A percentile compares a stretch with the other conserved stretches of the same genome.
Conservation (phyloP, 169 alveolate species). For the Plasmodium adleri region DNA sequence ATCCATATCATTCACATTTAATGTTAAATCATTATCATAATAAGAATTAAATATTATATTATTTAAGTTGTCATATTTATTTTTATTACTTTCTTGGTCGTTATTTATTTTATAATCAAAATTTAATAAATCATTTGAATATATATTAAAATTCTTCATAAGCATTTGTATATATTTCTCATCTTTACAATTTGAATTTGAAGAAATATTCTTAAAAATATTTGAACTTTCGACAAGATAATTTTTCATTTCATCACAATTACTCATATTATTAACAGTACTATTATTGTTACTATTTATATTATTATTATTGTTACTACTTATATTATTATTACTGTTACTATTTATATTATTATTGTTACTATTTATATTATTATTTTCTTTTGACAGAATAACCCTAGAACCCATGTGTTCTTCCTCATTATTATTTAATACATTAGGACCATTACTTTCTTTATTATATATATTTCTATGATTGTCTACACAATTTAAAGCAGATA, state of each 20-base stretch:
- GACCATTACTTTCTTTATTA: neutral
- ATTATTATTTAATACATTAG: neutral
- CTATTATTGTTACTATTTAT: neutral
- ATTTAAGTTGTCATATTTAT: neutral
- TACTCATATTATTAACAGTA: neutral
- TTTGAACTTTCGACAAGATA: neutral
- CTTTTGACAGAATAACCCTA: neutral
- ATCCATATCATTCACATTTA: too few relatives aligned
- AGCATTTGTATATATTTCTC: neutral
- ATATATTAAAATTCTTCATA: neutral
- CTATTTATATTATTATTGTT: neutral
- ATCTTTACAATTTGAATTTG: neutral
- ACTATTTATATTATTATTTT: neutral
- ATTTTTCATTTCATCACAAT: neutral
- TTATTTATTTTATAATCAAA: neutral
- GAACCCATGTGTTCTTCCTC: neutral
- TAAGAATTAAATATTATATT: constrained; percentile 1
- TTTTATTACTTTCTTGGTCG: neutral
- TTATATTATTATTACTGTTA: neutral
- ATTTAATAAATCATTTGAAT: constrained; percentile 4
- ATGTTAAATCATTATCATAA: constrained; percentile 2
- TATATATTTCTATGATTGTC: constrained; percentile 2
- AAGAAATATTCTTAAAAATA: neutral
- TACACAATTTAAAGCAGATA: constrained; percentile 1
- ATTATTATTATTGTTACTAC: neutral